Evolutionary conservation across 1,284 basidiomycete genomes (phyloP).

Genomic region (Austroboletus niveus): DNA sequence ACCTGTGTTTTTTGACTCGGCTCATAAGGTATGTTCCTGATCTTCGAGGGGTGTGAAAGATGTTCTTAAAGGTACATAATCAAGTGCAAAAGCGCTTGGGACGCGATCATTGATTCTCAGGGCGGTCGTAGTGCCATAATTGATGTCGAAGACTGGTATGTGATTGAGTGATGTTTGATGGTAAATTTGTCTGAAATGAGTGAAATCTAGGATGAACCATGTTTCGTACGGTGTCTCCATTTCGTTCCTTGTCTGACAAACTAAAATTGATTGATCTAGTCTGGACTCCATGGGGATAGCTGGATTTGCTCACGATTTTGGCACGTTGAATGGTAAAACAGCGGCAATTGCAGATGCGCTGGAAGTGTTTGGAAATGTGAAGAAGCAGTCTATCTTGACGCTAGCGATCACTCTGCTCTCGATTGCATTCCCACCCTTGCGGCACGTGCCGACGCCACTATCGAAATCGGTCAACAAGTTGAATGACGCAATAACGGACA

Average conservation of each 20-base stretch:
- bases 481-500: constrained; percentile 41
- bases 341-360: constrained; percentile 47
- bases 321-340: constrained; percentile 47
- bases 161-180: background rate
- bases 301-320: constrained; percentile 60
- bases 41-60: background rate
- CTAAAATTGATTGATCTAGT: constrained; percentile 25
- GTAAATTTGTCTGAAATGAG: constrained; percentile 10
- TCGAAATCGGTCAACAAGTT: constrained; percentile 37
- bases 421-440: constrained; percentile 42
- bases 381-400: constrained; percentile 25
- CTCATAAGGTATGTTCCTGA: constrained; percentile 27
- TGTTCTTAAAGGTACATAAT: background rate
- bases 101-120: constrained; percentile 40
- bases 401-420: constrained; percentile 37
- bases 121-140: constrained; percentile 36
- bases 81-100: constrained; percentile 49
- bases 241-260: constrained; percentile 23
- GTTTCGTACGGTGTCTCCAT: constrained; percentile 38
- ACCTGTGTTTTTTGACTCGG: constrained; percentile 44
- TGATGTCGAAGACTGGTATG: constrained; percentile 45
- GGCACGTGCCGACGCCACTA: constrained; percentile 43
- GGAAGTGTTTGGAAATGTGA: constrained; percentile 37
- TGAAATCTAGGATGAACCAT: constrained; percentile 44
- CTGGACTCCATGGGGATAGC: constrained; percentile 61